These are phyloP conservation scores for Psilocybe sp. DNA, from an alignment of 768 basidiomycete species.

Conservation along the genomic window DNA sequence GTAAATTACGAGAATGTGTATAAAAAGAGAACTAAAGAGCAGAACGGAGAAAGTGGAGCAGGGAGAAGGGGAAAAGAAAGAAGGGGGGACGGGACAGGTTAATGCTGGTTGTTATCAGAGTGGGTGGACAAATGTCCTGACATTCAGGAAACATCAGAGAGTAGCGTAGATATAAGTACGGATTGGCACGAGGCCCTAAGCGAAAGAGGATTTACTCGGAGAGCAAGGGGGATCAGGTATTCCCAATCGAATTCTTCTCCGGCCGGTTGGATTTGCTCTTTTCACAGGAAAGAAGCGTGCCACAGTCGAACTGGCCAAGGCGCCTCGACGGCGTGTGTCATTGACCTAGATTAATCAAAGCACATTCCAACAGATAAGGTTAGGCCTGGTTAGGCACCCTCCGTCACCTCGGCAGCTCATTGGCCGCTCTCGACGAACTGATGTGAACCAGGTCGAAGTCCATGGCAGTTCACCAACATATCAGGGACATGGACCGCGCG, in stretches of 20 bases:
- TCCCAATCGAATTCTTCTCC: constrained; percentile 31
- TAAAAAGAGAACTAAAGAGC: constrained; percentile 7
- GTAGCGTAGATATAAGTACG: constrained; percentile 32
- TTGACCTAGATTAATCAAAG: constrained; percentile 12
- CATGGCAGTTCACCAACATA: constrained; percentile 6
- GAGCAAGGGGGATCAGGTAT: constrained; percentile 23
- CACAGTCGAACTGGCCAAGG: constrained; percentile 23
- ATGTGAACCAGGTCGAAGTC: constrained; percentile 21
- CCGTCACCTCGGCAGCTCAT: constrained; percentile 19
- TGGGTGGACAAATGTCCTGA: constrained; percentile 34
- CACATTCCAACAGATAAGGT: constrained; percentile 22
- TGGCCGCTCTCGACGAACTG: constrained; percentile 4
- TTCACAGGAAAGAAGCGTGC: constrained; percentile 22
- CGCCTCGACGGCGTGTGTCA: constrained; percentile 18
- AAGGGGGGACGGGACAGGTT: constrained; percentile 10
- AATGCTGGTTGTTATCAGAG: constrained; percentile 16
- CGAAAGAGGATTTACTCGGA: constrained; percentile 31
- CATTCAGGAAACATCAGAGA: constrained; percentile 31
- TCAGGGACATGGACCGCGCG: constrained; percentile 11
- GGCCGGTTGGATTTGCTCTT: constrained; percentile 26
- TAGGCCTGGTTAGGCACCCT: no score
- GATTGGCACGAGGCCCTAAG: constrained; percentile 40
- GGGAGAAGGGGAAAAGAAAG: constrained; percentile 11
- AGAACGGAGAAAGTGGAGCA: constrained; percentile 8
- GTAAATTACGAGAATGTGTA: constrained; percentile 21